phyloP scores from a whole-genome alignment of 768 basidiomycete species.

The Porphyrellus cyaneotinctus region DNA sequence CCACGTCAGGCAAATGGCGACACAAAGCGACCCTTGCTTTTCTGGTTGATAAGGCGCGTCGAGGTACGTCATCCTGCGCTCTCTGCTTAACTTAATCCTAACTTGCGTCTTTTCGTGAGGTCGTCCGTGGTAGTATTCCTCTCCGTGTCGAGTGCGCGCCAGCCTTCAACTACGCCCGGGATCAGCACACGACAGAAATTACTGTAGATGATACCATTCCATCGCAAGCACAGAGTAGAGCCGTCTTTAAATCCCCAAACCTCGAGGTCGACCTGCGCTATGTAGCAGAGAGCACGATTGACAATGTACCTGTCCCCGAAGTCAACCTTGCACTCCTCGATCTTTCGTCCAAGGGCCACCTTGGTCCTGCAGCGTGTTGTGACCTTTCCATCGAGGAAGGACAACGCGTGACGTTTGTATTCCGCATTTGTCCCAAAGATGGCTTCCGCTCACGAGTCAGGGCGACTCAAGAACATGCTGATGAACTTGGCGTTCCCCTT shows the following conservation, averaged over 20 bases:
- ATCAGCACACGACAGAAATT: conserved; percentile 61
- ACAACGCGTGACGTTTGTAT: conserved; percentile 84
- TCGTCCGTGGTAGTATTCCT: conserved; percentile 78
- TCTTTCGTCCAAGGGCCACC: conserved; percentile 65
- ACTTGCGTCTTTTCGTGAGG: conserved; percentile 33
- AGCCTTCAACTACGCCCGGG: conserved; percentile 92
- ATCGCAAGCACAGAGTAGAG: conserved; percentile 48
- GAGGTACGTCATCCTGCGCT: conserved; percentile 42
- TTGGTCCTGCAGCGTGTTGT: conserved; percentile 59
- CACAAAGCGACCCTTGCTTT: conserved; percentile 60
- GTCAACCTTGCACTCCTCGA: conserved; percentile 61
- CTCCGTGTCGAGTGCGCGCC: conserved; percentile 89
- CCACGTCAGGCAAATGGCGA: conserved; percentile 51
- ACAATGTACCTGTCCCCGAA: conserved; percentile 46
- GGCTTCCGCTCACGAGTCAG: conserved; percentile 8
- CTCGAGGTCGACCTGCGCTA: conserved; percentile 76
- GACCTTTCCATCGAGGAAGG: conserved; percentile 73
- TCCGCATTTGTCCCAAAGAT: conserved; percentile 63
- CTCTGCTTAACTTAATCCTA: background rate
- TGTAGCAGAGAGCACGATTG: conserved; percentile 54
- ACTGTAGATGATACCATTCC: conserved; percentile 45
- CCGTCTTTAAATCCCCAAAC: conserved; percentile 53
- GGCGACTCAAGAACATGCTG: conserved; percentile 38
- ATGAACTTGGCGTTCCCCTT: conserved; percentile 43
- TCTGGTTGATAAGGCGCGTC: conserved; percentile 81